Conservation (phyloP, 768 basidiomycete genomes). For the Tubosaeta sp. region DNA sequence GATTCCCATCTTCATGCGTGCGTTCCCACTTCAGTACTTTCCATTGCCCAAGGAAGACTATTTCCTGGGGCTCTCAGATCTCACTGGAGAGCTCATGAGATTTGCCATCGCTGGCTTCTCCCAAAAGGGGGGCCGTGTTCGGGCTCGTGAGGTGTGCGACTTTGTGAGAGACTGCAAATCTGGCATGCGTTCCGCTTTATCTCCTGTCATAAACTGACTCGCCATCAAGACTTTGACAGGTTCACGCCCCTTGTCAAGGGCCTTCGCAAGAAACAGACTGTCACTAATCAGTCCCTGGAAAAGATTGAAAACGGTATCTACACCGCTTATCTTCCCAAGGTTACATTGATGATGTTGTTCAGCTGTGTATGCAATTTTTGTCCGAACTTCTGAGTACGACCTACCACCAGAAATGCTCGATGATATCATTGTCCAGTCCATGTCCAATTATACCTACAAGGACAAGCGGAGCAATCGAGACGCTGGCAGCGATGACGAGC, state of each 20-base stretch:
- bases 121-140: constrained; percentile 58
- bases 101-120: constrained; percentile 83
- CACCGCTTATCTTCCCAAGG: background rate
- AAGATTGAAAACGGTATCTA: constrained; percentile 88
- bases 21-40: constrained; percentile 55
- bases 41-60: constrained; percentile 79
- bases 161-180: constrained; percentile 76
- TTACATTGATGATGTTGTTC: constrained; percentile 6
- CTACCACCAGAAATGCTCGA: constrained; percentile 63
- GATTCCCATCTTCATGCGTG: constrained; percentile 4
- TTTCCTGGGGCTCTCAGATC: constrained; percentile 86
- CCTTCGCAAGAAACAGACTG: constrained; percentile 81
- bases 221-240: constrained; percentile 65
- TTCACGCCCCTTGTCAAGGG: constrained; percentile 68
- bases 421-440: constrained; percentile 56
- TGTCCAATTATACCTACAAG: constrained; percentile 31
- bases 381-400: constrained; percentile 73
- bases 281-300: constrained; percentile 81
- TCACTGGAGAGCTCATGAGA: constrained; percentile 97
- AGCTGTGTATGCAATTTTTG: constrained; percentile 72
- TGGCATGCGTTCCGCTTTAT: constrained; percentile 37
- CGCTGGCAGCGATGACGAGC: constrained; percentile 24
- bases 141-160: constrained; percentile 58
- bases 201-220: background rate
- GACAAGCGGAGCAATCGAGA: constrained; percentile 19